phyloP scores from a whole-genome alignment of 169 alveolate species.

The Eimeria necatrix region DNA sequence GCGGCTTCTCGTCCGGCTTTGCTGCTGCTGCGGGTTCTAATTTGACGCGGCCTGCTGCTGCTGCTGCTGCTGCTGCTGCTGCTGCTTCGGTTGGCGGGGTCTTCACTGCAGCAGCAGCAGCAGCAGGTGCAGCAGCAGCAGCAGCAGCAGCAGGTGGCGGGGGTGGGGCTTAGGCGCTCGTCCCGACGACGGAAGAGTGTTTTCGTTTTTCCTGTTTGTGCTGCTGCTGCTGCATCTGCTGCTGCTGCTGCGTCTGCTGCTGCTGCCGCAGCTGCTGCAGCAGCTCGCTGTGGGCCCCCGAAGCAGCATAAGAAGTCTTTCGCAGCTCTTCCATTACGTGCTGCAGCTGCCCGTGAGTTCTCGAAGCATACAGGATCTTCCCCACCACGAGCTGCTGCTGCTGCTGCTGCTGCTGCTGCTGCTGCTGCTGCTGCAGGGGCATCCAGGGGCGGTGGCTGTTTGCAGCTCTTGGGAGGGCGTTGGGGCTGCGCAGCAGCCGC shows the following conservation, averaged over 20 bases:
- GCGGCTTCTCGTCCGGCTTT: not conserved
- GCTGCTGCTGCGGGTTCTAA: not conserved
- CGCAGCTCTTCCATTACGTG: conserved; percentile 8
- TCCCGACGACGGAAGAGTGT: not conserved
- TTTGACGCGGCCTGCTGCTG: no score
- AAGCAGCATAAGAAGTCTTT: not conserved
- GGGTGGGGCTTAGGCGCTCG: not conserved
- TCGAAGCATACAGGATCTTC: conserved; percentile 27
- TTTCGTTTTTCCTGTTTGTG: not conserved
- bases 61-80: not conserved
- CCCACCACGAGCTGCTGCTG: not conserved
- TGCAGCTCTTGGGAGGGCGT: not conserved
- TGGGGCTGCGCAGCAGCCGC: not conserved
- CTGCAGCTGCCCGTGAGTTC: conserved; percentile 62
- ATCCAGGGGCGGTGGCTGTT: not conserved
- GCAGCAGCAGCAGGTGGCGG: not conserved
- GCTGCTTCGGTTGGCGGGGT: not conserved
- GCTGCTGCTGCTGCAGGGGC: not conserved
- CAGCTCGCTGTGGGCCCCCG: not conserved
- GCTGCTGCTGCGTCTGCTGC: not conserved
- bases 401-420: not conserved
- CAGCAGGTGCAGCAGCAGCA: not conserved
- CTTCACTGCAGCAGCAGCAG: not conserved
- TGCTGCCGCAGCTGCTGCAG: conserved; percentile 17
- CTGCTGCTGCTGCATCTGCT: not conserved